Percentiles rank a stretch among this genome's conserved stretches.
phyloP scores from a whole-genome alignment of 768 basidiomycete genomes.

The Rhizopogon roseolus region DNA sequence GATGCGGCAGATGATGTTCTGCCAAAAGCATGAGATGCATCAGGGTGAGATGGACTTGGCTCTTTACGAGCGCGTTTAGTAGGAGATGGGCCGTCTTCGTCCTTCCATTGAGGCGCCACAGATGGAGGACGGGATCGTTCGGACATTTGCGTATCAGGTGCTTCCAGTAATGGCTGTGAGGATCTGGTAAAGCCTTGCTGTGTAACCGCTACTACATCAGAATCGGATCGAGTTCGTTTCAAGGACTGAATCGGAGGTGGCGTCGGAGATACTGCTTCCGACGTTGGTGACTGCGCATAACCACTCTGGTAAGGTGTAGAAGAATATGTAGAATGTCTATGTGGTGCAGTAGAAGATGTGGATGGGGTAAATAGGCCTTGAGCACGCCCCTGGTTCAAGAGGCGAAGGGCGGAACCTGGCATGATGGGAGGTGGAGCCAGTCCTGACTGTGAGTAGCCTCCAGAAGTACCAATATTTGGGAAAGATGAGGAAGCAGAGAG shows the following conservation, averaged over 20 bases:
- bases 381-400: constrained; percentile 80
- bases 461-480: constrained; percentile 39
- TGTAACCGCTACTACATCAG: constrained; percentile 39
- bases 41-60: constrained; percentile 29
- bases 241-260: constrained; percentile 47
- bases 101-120: constrained; percentile 41
- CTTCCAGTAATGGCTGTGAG: constrained; percentile 24
- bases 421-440: constrained; percentile 82
- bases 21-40: constrained; percentile 18
- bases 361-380: constrained; percentile 86
- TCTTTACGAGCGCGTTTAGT: constrained; percentile 70
- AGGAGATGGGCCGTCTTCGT: constrained; percentile 63
- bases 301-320: constrained; percentile 45
- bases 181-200: constrained; percentile 13
- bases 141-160: constrained; percentile 40
- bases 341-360: constrained; percentile 51
- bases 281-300: constrained; percentile 45
- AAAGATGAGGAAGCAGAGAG: constrained; percentile 68
- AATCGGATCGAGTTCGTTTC: constrained; percentile 63
- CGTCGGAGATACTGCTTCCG: constrained; percentile 36
- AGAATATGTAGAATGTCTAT: constrained; percentile 47
- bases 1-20: constrained; percentile 6
- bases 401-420: constrained; percentile 80
- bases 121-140: constrained; percentile 51
- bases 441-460: constrained; percentile 46